phyloP scores from a whole-genome alignment of 805 yeast species.

The Martiniozyma abietophila region DNA sequence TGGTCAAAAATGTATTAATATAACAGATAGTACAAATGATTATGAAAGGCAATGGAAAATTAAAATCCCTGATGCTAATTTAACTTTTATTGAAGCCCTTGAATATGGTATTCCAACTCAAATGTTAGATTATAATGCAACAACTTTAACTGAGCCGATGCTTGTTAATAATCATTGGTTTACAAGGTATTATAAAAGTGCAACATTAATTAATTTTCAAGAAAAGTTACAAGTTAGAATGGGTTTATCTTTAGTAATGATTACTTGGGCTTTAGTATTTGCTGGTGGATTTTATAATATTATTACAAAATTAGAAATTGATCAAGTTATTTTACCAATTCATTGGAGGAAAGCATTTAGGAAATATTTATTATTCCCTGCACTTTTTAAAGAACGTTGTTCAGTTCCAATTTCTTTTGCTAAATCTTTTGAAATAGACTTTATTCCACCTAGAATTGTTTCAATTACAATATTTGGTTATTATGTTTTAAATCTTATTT shows the following conservation, averaged over 20 bases:
- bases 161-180: constrained; percentile 3
- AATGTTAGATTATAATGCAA: not conserved
- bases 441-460: constrained; percentile 10
- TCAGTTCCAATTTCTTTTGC: constrained; percentile 1
- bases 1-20: not conserved
- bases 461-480: constrained; percentile 5
- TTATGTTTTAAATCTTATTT: constrained; percentile 4
- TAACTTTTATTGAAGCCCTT: not conserved
- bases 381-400: constrained; percentile 8
- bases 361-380: constrained; percentile 7
- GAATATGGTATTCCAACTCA: not conserved
- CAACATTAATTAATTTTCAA: too few relatives aligned
- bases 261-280: constrained; percentile 8
- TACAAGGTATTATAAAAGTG: constrained; percentile 2
- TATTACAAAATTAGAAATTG: constrained; percentile 4
- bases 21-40: not conserved
- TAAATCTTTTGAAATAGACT: constrained; percentile 1
- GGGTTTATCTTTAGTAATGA: constrained; percentile 8
- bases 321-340: constrained; percentile 1
- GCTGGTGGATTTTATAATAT: constrained; percentile 4
- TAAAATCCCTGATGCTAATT: not conserved
- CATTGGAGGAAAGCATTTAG: constrained; percentile 1
- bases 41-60: not conserved
- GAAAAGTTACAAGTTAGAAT: constrained; percentile 3
- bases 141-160: not conserved